phyloP scores from a whole-genome alignment of 495 filamentous ascomycete species.

The Hypoxylon trugodes region DNA sequence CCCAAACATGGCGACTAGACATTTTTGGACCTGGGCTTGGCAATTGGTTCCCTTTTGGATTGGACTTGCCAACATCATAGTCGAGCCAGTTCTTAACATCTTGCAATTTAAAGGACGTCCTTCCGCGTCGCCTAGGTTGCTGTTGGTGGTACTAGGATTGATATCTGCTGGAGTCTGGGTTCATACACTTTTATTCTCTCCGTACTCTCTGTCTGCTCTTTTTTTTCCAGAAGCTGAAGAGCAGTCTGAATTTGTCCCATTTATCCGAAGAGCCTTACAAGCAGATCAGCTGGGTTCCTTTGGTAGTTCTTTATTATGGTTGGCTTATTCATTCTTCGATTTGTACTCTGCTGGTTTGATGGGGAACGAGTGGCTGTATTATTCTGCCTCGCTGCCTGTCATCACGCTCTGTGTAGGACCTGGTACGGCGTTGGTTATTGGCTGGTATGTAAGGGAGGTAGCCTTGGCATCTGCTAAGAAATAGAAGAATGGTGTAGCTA shows the following conservation, averaged over 20 bases:
- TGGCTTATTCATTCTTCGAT: conserved; percentile 29
- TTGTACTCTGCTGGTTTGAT: conserved; percentile 3
- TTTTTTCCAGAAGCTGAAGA: conserved; percentile 11
- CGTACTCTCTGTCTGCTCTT: conserved; percentile 16
- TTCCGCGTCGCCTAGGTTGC: neutral
- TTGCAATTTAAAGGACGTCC: neutral
- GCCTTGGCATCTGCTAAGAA: conserved; percentile 6
- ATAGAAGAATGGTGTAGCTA: too few species aligned
- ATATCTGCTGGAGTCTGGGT: conserved; percentile 16
- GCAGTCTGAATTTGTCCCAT: conserved; percentile 10
- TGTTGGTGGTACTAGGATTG: conserved; percentile 5
- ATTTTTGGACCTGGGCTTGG: conserved; percentile 36
- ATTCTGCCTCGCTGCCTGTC: conserved; percentile 1
- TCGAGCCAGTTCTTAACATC: neutral
- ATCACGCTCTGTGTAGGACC: neutral
- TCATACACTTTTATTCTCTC: conserved; percentile 12
- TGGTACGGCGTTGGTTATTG: conserved; percentile 8
- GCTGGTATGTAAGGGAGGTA: conserved; percentile 24
- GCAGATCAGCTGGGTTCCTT: conserved; percentile 12
- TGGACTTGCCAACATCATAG: conserved; percentile 3
- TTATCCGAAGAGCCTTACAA: conserved; percentile 10
- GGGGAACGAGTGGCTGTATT: neutral
- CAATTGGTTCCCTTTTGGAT: conserved; percentile 27
- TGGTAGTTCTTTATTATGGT: conserved; percentile 19
- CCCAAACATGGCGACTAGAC: conserved; percentile 12